A percentile compares a stretch with the other conserved stretches of the same genome.
These are phyloP conservation scores for Geotrichum cucujoidarum DNA, from an alignment of 1,139 yeast genomes.

Conservation along the genomic window DNA sequence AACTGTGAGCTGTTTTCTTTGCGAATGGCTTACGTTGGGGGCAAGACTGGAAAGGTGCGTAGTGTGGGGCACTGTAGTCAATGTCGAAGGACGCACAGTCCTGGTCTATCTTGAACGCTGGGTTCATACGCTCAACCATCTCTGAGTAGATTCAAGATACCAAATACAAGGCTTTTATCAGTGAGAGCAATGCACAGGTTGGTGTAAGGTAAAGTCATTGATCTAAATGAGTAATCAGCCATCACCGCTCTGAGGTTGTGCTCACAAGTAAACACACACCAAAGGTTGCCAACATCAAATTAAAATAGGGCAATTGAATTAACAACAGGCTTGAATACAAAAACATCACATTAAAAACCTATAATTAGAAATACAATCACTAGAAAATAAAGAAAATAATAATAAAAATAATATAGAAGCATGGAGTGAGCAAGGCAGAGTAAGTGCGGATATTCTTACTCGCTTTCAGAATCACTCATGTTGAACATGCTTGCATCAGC, in stretches of 20 bases:
- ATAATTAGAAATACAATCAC: background rate
- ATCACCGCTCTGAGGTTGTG: too few relatives aligned
- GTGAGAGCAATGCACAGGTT: too few relatives aligned
- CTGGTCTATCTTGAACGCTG: conserved; percentile 1
- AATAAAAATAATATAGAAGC: background rate
- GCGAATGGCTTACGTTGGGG: conserved; percentile 6
- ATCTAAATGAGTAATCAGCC: too few relatives aligned
- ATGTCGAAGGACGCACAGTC: conserved; percentile 5
- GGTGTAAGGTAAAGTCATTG: too few relatives aligned
- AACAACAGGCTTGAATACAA: too few relatives aligned
- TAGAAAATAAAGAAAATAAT: background rate
- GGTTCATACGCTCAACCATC: background rate
- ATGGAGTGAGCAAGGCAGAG: background rate
- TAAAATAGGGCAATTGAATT: too few relatives aligned
- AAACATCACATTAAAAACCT: background rate
- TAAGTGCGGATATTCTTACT: too few relatives aligned
- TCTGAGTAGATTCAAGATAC: background rate
- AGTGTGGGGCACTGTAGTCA: conserved; percentile 16
- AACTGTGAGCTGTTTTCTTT: background rate
- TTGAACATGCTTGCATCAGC: background rate
- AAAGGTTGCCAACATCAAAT: too few relatives aligned
- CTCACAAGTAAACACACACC: too few relatives aligned
- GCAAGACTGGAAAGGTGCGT: conserved; percentile 11
- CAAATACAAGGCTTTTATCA: background rate
- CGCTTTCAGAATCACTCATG: background rate